Evolutionary conservation across 345 rosid species (phyloP).

Genomic region (Anacardium occidentale): DNA sequence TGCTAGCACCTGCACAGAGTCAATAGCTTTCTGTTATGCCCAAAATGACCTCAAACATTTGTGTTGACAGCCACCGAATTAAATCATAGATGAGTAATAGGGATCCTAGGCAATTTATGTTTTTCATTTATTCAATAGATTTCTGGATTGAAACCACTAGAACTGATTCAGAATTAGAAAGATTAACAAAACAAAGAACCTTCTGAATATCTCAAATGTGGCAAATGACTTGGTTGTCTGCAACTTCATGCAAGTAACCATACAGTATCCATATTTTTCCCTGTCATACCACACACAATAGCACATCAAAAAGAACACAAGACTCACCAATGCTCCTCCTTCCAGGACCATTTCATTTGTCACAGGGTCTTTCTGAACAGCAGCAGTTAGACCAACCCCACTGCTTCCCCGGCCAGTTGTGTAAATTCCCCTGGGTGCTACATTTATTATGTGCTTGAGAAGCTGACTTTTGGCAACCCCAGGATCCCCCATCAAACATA

Average conservation of each 20-base stretch:
- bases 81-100: not conserved
- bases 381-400: conserved; percentile 98
- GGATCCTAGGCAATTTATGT: not conserved
- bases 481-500: conserved; percentile 99
- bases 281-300: not conserved
- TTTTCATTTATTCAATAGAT: not conserved
- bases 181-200: conserved; percentile 11
- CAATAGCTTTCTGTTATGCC: conserved; percentile 13
- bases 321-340: conserved; percentile 96
- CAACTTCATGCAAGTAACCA: conserved; percentile 1
- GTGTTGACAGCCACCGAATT: not conserved
- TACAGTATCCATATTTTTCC: not conserved
- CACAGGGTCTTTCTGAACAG: conserved; percentile 93
- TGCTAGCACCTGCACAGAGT: conserved; percentile 74
- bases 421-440: conserved; percentile 92
- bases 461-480: conserved; percentile 99
- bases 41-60: not conserved
- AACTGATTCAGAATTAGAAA: conserved; percentile 5
- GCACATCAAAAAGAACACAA: not conserved
- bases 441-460: conserved; percentile 93
- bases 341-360: conserved; percentile 98
- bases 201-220: not conserved
- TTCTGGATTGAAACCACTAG: not conserved
- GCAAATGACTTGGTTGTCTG: not conserved
- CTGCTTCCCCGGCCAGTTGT: conserved; percentile 98